A percentile compares a stretch with the other conserved stretches of the same genome.
phyloP scores from a whole-genome alignment of 169 alveolate species.

The Eimeria acervulina region DNA sequence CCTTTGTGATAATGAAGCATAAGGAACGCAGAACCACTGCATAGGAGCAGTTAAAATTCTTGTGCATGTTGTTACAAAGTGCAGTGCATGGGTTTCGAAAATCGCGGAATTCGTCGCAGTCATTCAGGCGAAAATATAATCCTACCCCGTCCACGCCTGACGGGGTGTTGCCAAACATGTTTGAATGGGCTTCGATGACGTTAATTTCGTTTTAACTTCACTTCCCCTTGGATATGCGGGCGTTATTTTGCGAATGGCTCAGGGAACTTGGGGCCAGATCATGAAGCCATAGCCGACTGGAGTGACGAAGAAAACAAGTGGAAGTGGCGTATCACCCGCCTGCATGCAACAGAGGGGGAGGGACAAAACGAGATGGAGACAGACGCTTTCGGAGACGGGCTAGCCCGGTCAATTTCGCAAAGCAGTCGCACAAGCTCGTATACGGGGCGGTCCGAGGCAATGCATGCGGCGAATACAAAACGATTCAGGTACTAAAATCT shows the following conservation, averaged over 20 bases:
- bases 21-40: background rate
- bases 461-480: slow-evolving; percentile 76
- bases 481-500: slow-evolving; percentile 51
- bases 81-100: background rate
- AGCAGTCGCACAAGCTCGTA: slow-evolving; percentile 76
- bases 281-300: slow-evolving; percentile 62
- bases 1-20: background rate
- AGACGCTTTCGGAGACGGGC: slow-evolving; percentile 25
- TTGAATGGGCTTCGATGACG: background rate
- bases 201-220: background rate
- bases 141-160: background rate
- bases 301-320: slow-evolving; percentile 15
- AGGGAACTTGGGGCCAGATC: slow-evolving; percentile 55
- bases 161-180: background rate
- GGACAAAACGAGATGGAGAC: slow-evolving; percentile 33
- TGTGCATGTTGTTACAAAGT: background rate
- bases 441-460: slow-evolving; percentile 76
- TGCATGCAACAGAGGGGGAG: slow-evolving; percentile 15
- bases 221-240: background rate
- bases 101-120: background rate
- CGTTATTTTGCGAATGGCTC: background rate
- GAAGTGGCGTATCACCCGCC: slow-evolving; percentile 62
- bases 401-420: slow-evolving; percentile 57
- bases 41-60: background rate
- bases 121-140: background rate